phyloP scores from a whole-genome alignment of 2,329 filamentous ascomycete genomes.

The Monosporascus cannonballus region DNA sequence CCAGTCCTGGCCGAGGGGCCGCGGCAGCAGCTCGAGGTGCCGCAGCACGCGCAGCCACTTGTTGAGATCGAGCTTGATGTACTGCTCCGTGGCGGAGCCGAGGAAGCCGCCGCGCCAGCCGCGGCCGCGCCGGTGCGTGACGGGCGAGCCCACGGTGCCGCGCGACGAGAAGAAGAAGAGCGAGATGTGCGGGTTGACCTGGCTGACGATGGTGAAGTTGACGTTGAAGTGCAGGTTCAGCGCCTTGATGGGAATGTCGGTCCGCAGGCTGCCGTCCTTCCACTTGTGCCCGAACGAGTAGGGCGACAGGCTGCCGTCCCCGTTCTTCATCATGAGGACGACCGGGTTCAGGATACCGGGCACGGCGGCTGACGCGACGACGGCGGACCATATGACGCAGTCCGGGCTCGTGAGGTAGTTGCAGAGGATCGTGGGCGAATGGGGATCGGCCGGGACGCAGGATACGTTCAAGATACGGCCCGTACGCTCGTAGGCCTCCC shows the following conservation, averaged over 20 bases:
- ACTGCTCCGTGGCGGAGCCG: constrained; percentile 86
- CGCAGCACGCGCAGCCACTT: constrained; percentile 97
- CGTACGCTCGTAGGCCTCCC: constrained; percentile 88
- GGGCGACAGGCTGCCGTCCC: constrained; percentile 69
- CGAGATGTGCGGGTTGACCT: constrained; percentile 96
- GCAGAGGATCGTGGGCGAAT: constrained; percentile 84
- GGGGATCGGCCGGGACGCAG: constrained; percentile 91
- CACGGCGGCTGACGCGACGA: constrained; percentile 89
- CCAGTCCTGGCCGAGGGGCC: constrained; percentile 93
- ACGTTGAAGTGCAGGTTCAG: constrained; percentile 97
- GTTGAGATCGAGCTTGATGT: constrained; percentile 90
- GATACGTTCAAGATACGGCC: constrained; percentile 93
- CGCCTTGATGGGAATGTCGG: constrained; percentile 90
- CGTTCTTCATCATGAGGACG: constrained; percentile 84
- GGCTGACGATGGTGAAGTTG: constrained; percentile 84
- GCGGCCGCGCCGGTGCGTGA: constrained; percentile 86
- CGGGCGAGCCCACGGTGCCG: constrained; percentile 84
- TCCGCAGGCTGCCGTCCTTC: constrained; percentile 93
- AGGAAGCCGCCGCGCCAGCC: constrained; percentile 96
- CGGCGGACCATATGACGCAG: constrained; percentile 97
- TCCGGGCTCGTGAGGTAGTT: constrained; percentile 95
- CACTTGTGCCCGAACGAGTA: constrained; percentile 99
- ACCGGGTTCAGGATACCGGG: constrained; percentile 94
- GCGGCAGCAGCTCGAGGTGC: constrained; percentile 84
- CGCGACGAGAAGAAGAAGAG: constrained; percentile 97